Evolutionary conservation across 352 stramenopile genomes (phyloP), one percentile per base, ranked within the genome.

Genomic region (Pythium rhizo-oryzae): DNA sequence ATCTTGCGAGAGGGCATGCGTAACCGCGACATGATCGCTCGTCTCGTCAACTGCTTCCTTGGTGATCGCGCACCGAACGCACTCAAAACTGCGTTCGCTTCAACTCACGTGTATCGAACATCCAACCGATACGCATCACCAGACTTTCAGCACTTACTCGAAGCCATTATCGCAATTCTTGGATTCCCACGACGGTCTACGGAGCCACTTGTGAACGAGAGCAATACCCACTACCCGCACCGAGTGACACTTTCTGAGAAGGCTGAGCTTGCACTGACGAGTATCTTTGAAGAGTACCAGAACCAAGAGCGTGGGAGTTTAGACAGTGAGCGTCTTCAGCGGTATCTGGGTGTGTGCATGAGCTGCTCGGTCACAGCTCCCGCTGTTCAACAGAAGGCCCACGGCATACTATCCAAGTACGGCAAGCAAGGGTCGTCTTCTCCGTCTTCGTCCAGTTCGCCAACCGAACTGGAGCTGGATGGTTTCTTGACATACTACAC

Each of bases 91-190:
- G 89, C 89, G 13, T 96, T 95, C 69, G 76, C 78, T 16, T 84
- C 75, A 16, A 89, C 80, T 15, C 78, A 82, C 50, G 64, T 85
- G 23, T 75, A 79, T 54, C 71, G 75, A 1, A 62, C 60, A 5
- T 71, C 76, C 12, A 73, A 69, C 37, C 77, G 83, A 13, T 92
- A 91, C 49, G 76, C 87, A 18, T 93, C 87, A 16, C 82, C 87
- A 1, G 91, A 97, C 58, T 97, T 94, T 59, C 88, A 97, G 67
- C 92, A 94, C 66, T 65, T 97, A 35, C 71, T 97, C 5, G 91
- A 97, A 74, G 87, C 89, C 41, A 88, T 97, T 68, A 90, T 91
- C 19, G 81, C 86, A 24, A 89, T 97, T 46, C 65, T 97, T 12
- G 91, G 91, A 9, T 68, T 96, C 52, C 85, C 80, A 37, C 77